These are phyloP conservation scores for Candida nemodendra DNA, from an alignment of 805 yeast species.

Conservation along the genomic window DNA sequence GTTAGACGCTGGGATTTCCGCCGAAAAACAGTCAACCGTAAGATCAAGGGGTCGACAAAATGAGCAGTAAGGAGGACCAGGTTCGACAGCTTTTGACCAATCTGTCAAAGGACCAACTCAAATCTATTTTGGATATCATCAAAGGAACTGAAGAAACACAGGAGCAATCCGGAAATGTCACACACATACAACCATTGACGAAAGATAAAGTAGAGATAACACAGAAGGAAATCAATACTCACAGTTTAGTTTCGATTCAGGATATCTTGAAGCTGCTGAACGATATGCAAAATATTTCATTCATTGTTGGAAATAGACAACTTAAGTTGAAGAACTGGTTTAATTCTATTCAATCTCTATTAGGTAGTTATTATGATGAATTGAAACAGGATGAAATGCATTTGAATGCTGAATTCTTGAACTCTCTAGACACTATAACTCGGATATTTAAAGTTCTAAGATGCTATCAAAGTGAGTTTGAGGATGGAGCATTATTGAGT, in stretches of 20 bases:
- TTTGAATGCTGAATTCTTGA: conserved; percentile 22
- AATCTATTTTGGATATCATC: conserved; percentile 11
- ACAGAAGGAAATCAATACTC: background rate
- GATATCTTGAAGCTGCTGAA: conserved; percentile 10
- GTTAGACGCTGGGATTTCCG: too few species aligned
- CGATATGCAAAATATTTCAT: conserved; percentile 13
- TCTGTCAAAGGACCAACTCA: conserved; percentile 13
- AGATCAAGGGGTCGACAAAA: too few species aligned
- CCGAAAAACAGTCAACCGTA: too few species aligned
- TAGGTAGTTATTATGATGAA: conserved; percentile 11
- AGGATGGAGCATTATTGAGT: conserved; percentile 17
- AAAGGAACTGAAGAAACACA: conserved; percentile 4
- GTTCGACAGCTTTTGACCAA: conserved; percentile 6
- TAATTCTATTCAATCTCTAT: conserved; percentile 4
- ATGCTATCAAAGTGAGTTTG: conserved; percentile 12
- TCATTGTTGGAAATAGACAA: conserved; percentile 14
- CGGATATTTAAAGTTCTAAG: conserved; percentile 21
- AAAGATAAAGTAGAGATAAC: background rate
- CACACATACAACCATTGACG: too few species aligned
- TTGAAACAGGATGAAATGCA: conserved; percentile 13
- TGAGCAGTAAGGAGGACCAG: conserved; percentile 2
- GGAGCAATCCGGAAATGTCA: too few species aligned
- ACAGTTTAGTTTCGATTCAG: conserved; percentile 4
- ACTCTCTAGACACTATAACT: conserved; percentile 27
- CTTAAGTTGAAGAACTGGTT: conserved; percentile 14